Percentiles rank a stretch among this genome's conserved stretches.
These are phyloP conservation scores for Echinochloa phyllopogon DNA, from an alignment of 176 grass and related monocot species.

Conservation along the genomic window DNA sequence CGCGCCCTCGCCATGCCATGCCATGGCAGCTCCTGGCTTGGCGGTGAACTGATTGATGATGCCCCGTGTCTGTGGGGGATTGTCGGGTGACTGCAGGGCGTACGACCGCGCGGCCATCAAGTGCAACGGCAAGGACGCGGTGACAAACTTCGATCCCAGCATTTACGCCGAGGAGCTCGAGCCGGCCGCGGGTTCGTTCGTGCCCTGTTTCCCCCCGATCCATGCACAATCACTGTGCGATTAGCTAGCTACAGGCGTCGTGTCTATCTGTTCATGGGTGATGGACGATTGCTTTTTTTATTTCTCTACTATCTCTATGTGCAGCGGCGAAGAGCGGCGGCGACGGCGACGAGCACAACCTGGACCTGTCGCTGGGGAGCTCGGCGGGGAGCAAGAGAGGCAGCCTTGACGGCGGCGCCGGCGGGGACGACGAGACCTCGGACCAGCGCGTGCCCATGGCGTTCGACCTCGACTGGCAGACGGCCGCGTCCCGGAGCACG, in stretches of 20 bases:
- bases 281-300: background rate
- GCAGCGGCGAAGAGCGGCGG: conserved; percentile 19
- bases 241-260: background rate
- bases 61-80: conserved; percentile 17
- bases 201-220: background rate
- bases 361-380: conserved; percentile 86
- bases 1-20: background rate
- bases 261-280: background rate
- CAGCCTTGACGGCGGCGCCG: conserved; percentile 39
- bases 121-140: conserved; percentile 86
- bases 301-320: background rate
- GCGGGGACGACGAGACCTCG: conserved; percentile 13
- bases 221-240: background rate
- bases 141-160: conserved; percentile 83
- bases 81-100: conserved; percentile 53
- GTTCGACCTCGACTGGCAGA: conserved; percentile 71
- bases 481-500: conserved; percentile 52
- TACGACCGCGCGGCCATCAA: conserved; percentile 89
- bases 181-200: background rate
- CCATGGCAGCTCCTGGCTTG: background rate
- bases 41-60: conserved; percentile 43
- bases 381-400: conserved; percentile 65
- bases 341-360: conserved; percentile 66
- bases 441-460: conserved; percentile 67
- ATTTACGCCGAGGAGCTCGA: conserved; percentile 73